These are phyloP conservation scores for Pezicula neosporulosa DNA, from an alignment of 2,329 filamentous ascomycete genomes.

Conservation along the genomic window DNA sequence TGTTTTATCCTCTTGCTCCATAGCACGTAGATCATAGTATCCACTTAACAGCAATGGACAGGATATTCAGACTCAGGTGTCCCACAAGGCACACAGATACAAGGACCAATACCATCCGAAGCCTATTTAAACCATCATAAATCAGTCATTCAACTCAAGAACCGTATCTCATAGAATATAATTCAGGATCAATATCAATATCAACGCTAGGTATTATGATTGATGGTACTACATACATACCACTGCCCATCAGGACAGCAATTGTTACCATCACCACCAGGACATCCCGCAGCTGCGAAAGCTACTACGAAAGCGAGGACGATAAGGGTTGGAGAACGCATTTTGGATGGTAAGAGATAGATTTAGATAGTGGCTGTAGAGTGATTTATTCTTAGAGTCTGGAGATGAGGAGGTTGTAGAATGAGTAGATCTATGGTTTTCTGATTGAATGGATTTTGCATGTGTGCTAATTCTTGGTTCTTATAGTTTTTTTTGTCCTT, in stretches of 20 bases:
- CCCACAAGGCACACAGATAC: not conserved
- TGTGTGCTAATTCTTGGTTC: no score
- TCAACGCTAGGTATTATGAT: not conserved
- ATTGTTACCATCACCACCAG: not conserved
- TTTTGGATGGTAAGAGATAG: not conserved
- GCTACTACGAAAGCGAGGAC: not conserved
- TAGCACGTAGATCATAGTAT: not conserved
- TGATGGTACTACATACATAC: not conserved
- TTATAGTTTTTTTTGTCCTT: no score
- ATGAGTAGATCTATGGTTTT: no score
- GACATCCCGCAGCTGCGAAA: not conserved
- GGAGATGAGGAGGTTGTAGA: no score
- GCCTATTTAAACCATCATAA: not conserved
- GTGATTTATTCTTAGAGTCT: no score
- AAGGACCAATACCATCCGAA: not conserved
- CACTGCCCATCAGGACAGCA: not conserved
- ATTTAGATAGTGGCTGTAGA: no score
- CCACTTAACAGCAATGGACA: not conserved
- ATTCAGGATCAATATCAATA: no score
- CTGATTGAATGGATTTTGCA: no score
- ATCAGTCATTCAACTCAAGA: no score
- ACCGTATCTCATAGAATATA: no score
- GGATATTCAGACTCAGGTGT: not conserved
- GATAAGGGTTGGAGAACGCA: not conserved
- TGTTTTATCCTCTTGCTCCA: no score